These are phyloP conservation scores for Hypoxylon perforatum DNA, from an alignment of 495 filamentous ascomycete genomes.

Conservation along the genomic window DNA sequence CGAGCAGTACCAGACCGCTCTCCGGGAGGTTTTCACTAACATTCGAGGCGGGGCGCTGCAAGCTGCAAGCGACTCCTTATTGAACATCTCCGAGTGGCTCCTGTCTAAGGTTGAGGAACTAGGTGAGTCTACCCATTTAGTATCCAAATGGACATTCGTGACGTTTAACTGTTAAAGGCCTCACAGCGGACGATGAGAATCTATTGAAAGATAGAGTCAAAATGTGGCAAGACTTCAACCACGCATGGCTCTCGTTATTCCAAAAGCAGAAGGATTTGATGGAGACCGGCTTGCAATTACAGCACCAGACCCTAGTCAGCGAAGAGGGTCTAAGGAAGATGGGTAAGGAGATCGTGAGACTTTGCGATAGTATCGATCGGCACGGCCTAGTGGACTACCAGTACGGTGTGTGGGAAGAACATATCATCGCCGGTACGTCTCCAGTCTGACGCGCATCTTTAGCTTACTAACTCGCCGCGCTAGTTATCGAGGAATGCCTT, in stretches of 20 bases:
- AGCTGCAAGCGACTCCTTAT: conserved; percentile 76
- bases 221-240: conserved; percentile 95
- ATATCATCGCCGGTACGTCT: conserved; percentile 81
- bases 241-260: conserved; percentile 88
- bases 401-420: conserved; percentile 95
- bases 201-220: conserved; percentile 76
- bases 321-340: conserved; percentile 78
- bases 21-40: conserved; percentile 80
- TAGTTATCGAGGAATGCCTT: conserved; percentile 74
- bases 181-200: conserved; percentile 74
- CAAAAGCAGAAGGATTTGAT: conserved; percentile 88
- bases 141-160: conserved; percentile 31
- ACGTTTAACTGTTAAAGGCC: conserved; percentile 46
- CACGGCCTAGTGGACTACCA: conserved; percentile 96
- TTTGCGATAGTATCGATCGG: conserved; percentile 87
- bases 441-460: conserved; percentile 1
- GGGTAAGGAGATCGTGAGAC: conserved; percentile 80
- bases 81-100: conserved; percentile 87
- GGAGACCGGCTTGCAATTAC: conserved; percentile 67
- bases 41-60: conserved; percentile 77
- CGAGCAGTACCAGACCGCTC: conserved; percentile 74
- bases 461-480: conserved; percentile 18
- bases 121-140: conserved; percentile 67
- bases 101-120: conserved; percentile 82
- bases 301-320: conserved; percentile 72